A percentile compares a stretch with the other conserved stretches of the same genome.
Conservation (phyloP, 2,329 filamentous ascomycete genomes). For the Cordyceps sp. region DNA sequence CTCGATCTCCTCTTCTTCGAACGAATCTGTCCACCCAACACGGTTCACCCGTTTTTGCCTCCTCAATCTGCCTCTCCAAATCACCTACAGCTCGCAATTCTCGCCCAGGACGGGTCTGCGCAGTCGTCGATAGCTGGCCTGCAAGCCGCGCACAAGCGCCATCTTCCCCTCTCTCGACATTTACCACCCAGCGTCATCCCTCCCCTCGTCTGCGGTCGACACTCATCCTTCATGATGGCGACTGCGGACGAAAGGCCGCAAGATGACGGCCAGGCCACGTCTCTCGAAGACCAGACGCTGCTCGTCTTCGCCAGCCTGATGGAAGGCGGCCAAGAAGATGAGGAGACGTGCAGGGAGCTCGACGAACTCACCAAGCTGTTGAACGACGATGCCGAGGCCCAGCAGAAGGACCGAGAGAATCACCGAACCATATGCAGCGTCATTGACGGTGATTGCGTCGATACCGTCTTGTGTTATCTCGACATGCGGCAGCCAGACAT, state of each 20-base stretch:
- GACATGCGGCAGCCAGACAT: slow-evolving; percentile 64
- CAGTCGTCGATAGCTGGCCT: no score
- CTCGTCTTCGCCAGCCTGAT: slow-evolving; percentile 77
- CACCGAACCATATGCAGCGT: slow-evolving; percentile 37
- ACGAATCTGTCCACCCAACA: no score
- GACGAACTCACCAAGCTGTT: slow-evolving; percentile 43
- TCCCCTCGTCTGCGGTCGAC: neutral
- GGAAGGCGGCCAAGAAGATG: slow-evolving; percentile 75
- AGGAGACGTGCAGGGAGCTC: slow-evolving; percentile 45
- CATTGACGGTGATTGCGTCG: slow-evolving; percentile 60
- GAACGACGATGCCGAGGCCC: slow-evolving; percentile 32
- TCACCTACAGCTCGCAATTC: no score
- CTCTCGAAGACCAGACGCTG: slow-evolving; percentile 47
- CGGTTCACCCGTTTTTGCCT: no score
- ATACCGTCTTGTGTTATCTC: slow-evolving; percentile 72
- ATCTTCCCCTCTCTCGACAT: no score
- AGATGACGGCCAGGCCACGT: slow-evolving; percentile 13
- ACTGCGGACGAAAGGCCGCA: slow-evolving; percentile 15
- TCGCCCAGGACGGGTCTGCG: no score
- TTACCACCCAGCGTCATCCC: no score
- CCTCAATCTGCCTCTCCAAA: no score
- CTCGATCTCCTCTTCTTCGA: no score
- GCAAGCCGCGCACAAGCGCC: no score
- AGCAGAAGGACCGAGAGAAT: slow-evolving; percentile 20
- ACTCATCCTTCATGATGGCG: slow-evolving; percentile 12